Percentiles rank a stretch among this genome's conserved stretches.
Conservation (phyloP, 192 early-diverging fungal species). For the Cladochytrium replicatum region DNA sequence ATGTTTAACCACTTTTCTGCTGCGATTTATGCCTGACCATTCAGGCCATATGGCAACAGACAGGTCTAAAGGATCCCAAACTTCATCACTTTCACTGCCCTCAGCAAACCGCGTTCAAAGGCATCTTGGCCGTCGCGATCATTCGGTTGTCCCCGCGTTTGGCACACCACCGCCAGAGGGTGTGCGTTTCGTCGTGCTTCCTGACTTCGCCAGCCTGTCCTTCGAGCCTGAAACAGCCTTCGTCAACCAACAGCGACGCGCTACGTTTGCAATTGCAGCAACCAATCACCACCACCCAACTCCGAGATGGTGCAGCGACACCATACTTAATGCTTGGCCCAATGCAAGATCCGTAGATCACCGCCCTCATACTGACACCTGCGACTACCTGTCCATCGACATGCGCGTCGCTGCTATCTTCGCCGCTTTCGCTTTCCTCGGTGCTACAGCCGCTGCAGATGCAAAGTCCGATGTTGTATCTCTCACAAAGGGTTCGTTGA, state of each 20-base stretch:
- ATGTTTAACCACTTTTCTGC: slow-evolving; percentile 54
- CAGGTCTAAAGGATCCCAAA: slow-evolving; percentile 16
- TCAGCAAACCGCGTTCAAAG: slow-evolving; percentile 1
- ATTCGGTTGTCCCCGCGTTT: background rate
- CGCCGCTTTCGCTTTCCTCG: too few relatives aligned
- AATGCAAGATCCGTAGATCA: too few relatives aligned
- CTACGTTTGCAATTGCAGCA: too few relatives aligned
- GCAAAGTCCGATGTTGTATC: slow-evolving; percentile 36
- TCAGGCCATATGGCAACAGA: slow-evolving; percentile 46
- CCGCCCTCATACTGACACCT: too few relatives aligned
- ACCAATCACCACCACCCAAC: too few relatives aligned
- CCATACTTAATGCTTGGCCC: too few relatives aligned
- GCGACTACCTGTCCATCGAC: too few relatives aligned
- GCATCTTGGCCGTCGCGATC: background rate
- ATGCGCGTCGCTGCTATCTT: too few relatives aligned
- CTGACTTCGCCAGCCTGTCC: slow-evolving; percentile 26
- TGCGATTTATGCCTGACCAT: slow-evolving; percentile 43
- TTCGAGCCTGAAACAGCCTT: slow-evolving; percentile 29
- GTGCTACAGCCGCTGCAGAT: slow-evolving; percentile 8
- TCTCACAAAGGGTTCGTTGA: slow-evolving; percentile 33
- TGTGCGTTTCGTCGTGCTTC: slow-evolving; percentile 28
- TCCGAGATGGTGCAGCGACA: too few relatives aligned
- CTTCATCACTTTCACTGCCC: slow-evolving; percentile 20
- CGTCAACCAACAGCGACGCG: too few relatives aligned
- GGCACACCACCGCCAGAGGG: slow-evolving; percentile 10